These are phyloP conservation scores for Ceratocystis albifundus DNA, from an alignment of 2,329 filamentous ascomycete species.

Conservation along the genomic window DNA sequence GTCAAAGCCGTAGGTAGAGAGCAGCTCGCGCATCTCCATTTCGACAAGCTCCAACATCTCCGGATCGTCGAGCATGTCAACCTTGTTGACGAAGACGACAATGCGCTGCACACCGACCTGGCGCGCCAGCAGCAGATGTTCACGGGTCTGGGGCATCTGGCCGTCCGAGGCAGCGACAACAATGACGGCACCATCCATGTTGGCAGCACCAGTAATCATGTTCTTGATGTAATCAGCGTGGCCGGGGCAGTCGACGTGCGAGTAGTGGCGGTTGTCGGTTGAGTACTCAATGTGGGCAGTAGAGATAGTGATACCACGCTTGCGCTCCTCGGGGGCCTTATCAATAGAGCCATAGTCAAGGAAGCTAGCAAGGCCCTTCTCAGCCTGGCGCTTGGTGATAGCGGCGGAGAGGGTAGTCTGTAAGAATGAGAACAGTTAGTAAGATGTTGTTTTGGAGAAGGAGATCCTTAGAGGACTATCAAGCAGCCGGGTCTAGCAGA, in stretches of 20 bases:
- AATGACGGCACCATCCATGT: conserved; percentile 98
- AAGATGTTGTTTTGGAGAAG: neutral
- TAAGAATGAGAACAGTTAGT: neutral
- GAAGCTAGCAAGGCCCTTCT: conserved; percentile 88
- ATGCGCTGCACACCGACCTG: conserved; percentile 98
- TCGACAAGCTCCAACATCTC: conserved; percentile 99
- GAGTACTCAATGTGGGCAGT: conserved; percentile 98
- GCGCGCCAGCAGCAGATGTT: conserved; percentile 93
- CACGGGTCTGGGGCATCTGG: conserved; percentile 98
- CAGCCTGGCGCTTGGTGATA: conserved; percentile 95
- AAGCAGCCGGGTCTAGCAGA: neutral
- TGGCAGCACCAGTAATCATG: conserved; percentile 99
- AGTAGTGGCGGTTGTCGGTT: conserved; percentile 90
- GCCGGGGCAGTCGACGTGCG: conserved; percentile 98
- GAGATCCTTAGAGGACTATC: neutral
- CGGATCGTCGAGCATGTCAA: conserved; percentile 91
- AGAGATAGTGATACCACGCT: conserved; percentile 99
- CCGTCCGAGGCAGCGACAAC: conserved; percentile 96
- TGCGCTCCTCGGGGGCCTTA: conserved; percentile 97
- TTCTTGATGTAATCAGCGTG: conserved; percentile 99
- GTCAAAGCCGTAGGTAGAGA: conserved; percentile 87
- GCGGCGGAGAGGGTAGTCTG: conserved; percentile 96
- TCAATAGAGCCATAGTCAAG: conserved; percentile 97
- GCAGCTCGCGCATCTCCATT: conserved; percentile 99
- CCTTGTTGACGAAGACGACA: conserved; percentile 99